Evolutionary conservation across 495 filamentous ascomycete genomes (phyloP), one percentile per base, ranked within the genome.

Genomic region (Penicillium parvum): DNA sequence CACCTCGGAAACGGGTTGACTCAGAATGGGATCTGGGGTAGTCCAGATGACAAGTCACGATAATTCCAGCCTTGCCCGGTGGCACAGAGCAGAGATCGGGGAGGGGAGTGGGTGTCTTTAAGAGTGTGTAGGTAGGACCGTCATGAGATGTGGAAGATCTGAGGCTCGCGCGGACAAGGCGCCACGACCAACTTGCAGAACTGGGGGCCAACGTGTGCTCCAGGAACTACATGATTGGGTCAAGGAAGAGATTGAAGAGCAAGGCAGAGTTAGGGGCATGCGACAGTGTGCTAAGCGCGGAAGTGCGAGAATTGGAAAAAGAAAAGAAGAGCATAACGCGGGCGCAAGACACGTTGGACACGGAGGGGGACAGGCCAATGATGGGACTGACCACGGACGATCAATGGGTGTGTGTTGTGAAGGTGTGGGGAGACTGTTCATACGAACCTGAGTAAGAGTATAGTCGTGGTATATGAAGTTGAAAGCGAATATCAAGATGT

Each of bases 201-300:
- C 22, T 12, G 25, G 20, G 27, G 30, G 21, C 23, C 28, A 55
- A 44, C 49, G 51, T 58, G 55, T 32, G 12, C 17, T 42, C 25
- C 34, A 25, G 14, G 22, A 22, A 7, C 11, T 0, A 9, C 18
- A 10, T 58, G 47, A 55, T 58, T 61, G 49, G 57, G 32, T 29
- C 20, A 15, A 14, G 11, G 12, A 23, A 22, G 20, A 20, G 15
- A 33, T 45, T 38, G 33, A 38, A 22, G 26, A 42, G 30, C 33
- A 39, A 32, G 25, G 25, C 33, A 32, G 32, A 32, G 28, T n/a
- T 15, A 16, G 33, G 32, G 37, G 41, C 14, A 14, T 10, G n/a
- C n/a, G n/a, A 22, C 9, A 15, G 16, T 22, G 43, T 41, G 57
- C 45, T 58, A 58, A 58, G 50, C 57, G 57, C 57, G 57, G 57